phyloP scores from a whole-genome alignment of 2,329 filamentous ascomycete species.

The Fusarium sp. region DNA sequence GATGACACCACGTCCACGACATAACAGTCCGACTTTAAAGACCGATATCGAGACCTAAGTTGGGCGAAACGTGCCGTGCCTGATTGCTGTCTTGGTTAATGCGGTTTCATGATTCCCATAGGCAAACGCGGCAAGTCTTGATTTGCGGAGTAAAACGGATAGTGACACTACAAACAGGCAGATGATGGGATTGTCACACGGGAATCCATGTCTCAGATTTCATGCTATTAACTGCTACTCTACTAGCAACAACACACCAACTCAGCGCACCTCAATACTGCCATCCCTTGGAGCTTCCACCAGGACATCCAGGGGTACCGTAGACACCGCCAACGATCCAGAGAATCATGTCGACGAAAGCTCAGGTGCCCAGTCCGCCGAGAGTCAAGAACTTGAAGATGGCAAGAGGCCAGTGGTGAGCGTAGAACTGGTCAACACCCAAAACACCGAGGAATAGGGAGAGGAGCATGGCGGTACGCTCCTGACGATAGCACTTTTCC shows the following conservation, averaged over 20 bases:
- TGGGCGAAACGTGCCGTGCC: background rate
- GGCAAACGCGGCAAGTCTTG: background rate
- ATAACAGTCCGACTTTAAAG: background rate
- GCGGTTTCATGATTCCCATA: background rate
- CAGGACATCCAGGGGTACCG: constrained; percentile 35
- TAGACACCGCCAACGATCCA: constrained; percentile 41
- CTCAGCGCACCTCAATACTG: constrained; percentile 1
- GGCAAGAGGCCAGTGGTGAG: constrained; percentile 29
- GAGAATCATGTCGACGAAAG: constrained; percentile 31
- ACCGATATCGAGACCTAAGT: too few relatives aligned
- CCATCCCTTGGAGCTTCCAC: constrained; percentile 25
- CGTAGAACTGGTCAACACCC: constrained; percentile 37
- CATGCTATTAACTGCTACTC: background rate
- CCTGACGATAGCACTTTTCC: constrained; percentile 34
- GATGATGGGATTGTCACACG: background rate
- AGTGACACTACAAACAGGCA: background rate
- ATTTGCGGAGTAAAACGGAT: background rate
- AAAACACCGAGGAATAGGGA: constrained; percentile 16
- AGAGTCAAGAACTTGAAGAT: constrained; percentile 35
- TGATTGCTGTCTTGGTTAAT: background rate
- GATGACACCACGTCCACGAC: background rate
- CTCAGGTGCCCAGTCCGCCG: constrained; percentile 31
- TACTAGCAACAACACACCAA: background rate
- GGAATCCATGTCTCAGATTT: background rate
- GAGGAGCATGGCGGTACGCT: constrained; percentile 37